Conservation (phyloP, 2,329 filamentous ascomycete genomes). For the Xylaria sp. region DNA sequence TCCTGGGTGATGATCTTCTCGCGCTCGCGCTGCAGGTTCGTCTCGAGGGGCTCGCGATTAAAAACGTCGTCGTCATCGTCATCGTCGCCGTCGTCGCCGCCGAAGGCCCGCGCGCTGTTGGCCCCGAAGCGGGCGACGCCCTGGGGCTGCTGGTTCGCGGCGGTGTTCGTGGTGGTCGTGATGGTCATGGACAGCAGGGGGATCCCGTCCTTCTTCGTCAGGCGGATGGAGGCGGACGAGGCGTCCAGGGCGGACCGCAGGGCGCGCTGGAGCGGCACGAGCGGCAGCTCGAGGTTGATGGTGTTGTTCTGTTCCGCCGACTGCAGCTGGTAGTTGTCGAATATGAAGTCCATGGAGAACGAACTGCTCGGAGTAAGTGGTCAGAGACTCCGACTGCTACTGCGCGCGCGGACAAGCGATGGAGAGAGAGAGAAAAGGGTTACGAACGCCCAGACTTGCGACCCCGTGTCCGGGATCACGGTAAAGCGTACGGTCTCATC, state of each 20-base stretch:
- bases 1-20: slow-evolving; percentile 95
- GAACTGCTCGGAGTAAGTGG: slow-evolving; percentile 43
- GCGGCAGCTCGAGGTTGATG: slow-evolving; percentile 94
- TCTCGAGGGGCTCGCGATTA: slow-evolving; percentile 56
- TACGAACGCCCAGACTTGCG: slow-evolving; percentile 91
- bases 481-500: slow-evolving; percentile 90
- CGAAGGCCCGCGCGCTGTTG: slow-evolving; percentile 20
- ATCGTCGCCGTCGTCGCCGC: slow-evolving; percentile 40
- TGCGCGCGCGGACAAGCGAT: too few species aligned
- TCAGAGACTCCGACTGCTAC: background rate
- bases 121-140: slow-evolving; percentile 37
- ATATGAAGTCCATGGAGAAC: slow-evolving; percentile 77
- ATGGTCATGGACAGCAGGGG: slow-evolving; percentile 91
- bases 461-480: slow-evolving; percentile 90
- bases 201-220: slow-evolving; percentile 89
- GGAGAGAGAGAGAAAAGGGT: slow-evolving; percentile 16
- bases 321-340: slow-evolving; percentile 82
- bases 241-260: slow-evolving; percentile 85
- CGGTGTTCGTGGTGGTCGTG: slow-evolving; percentile 70
- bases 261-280: slow-evolving; percentile 86
- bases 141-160: slow-evolving; percentile 49
- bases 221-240: slow-evolving; percentile 78
- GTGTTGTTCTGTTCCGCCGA: slow-evolving; percentile 82
- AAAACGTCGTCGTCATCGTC: slow-evolving; percentile 51
- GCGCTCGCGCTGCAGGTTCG: slow-evolving; percentile 66